Evolutionary conservation across 2,329 filamentous ascomycete species (phyloP).

Genomic region (Blastomyces gilchristii): DNA sequence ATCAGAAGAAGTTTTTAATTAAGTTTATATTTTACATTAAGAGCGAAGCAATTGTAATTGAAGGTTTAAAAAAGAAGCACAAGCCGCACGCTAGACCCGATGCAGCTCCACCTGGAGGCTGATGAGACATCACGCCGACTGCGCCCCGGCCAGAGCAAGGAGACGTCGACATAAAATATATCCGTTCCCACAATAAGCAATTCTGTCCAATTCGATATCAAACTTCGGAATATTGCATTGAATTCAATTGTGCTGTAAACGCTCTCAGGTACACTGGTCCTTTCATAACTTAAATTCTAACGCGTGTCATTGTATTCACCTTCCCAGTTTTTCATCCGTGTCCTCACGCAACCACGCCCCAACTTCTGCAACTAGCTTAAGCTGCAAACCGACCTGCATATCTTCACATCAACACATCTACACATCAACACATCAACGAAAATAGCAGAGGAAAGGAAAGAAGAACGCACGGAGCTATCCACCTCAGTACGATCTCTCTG

Average conservation of each 20-base stretch:
- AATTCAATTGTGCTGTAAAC: not conserved
- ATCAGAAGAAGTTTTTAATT: too few species aligned
- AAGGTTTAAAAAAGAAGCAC: too few species aligned
- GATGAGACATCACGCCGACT: not conserved
- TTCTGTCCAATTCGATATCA: not conserved
- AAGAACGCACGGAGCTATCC: not conserved
- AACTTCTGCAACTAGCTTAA: not conserved
- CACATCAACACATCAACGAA: not conserved
- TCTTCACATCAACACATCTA: too few species aligned
- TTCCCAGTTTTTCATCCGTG: not conserved
- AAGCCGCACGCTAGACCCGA: conserved; percentile 6
- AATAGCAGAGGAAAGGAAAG: not conserved
- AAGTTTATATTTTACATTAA: too few species aligned
- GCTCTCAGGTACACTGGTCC: not conserved
- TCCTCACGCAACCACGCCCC: not conserved
- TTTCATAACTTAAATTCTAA: not conserved
- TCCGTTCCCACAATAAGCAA: not conserved
- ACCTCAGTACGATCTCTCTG: not conserved
- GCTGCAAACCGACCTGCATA: not conserved
- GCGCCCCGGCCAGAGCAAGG: not conserved
- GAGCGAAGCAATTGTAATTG: too few species aligned
- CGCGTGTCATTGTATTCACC: not conserved
- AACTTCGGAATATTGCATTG: not conserved
- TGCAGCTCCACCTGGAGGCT: not conserved
- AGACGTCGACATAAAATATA: not conserved